Conservation (phyloP, 331 rosid genomes). For the Ulmus americana region DNA sequence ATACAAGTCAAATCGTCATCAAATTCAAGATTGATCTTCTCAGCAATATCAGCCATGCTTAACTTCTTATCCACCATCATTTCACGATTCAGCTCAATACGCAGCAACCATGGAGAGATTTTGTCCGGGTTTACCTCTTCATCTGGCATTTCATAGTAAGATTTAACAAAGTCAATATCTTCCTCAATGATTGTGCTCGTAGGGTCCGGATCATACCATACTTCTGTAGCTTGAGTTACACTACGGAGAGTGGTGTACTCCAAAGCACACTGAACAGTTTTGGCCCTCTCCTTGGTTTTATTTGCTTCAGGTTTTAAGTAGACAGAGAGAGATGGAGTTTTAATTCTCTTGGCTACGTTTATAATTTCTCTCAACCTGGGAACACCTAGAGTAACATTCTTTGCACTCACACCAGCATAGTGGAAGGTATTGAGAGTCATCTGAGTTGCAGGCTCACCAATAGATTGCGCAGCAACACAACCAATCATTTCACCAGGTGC, state of each 20-base stretch:
- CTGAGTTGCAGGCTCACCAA: conserved; percentile 99
- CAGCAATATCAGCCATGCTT: conserved; percentile 99
- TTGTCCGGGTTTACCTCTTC: conserved; percentile 91
- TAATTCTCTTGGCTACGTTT: conserved; percentile 91
- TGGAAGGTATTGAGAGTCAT: conserved; percentile 99
- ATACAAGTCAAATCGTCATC: conserved; percentile 93
- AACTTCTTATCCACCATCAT: conserved; percentile 99
- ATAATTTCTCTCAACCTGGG: conserved; percentile 98
- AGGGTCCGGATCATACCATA: conserved; percentile 98
- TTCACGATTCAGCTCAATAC: conserved; percentile 92
- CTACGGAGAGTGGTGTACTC: conserved; percentile 95
- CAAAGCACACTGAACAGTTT: conserved; percentile 92
- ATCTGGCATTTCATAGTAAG: conserved; percentile 98
- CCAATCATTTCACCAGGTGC: conserved; percentile 99
- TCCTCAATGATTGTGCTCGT: conserved; percentile 87
- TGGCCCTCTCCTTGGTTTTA: conserved; percentile 91
- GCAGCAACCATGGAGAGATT: conserved; percentile 98
- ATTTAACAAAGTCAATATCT: conserved; percentile 84
- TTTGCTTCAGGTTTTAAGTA: conserved; percentile 71
- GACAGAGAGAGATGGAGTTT: conserved; percentile 92
- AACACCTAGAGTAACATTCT: conserved; percentile 96
- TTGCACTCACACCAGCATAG: conserved; percentile 99
- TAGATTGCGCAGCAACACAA: conserved; percentile 94
- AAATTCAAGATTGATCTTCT: conserved; percentile 88
- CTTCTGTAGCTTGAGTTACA: conserved; percentile 99